A percentile compares a stretch with the other conserved stretches of the same genome.
Evolutionary conservation across 1,139 yeast species (phyloP).

Genomic region (Chernovozyma sophiae-reginae): DNA sequence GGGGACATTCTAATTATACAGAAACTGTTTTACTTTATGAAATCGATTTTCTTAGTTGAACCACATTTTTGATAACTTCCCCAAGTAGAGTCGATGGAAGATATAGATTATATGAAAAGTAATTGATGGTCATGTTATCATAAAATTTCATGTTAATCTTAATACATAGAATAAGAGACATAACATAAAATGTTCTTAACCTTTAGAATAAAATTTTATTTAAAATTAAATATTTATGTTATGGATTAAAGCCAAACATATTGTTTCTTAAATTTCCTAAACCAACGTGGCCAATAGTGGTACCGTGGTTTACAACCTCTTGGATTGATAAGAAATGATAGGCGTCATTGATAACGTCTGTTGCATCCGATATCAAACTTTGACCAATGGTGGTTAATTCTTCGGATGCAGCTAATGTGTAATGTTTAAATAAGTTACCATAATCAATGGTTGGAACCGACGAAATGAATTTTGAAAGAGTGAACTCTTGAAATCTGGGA

Average conservation of each 20-base stretch:
- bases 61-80: no score
- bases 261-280: constrained; percentile 28
- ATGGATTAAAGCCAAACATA: constrained; percentile 7
- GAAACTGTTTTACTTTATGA: constrained; percentile 82
- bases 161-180: neutral
- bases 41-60: constrained; percentile 32
- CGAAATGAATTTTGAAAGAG: constrained; percentile 7
- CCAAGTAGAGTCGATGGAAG: no score
- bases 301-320: constrained; percentile 16
- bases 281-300: constrained; percentile 27
- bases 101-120: neutral
- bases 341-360: constrained; percentile 12
- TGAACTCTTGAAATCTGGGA: constrained; percentile 9
- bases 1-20: constrained; percentile 77
- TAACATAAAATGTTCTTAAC: no score
- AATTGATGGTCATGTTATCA: no score
- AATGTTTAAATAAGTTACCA: constrained; percentile 7
- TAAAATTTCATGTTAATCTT: no score
- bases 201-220: no score
- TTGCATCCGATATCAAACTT: constrained; percentile 11
- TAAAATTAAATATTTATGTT: neutral
- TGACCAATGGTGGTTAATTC: constrained; percentile 10
- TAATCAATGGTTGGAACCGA: constrained; percentile 2
- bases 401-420: constrained; percentile 7
- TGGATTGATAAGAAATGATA: constrained; percentile 14